These are phyloP conservation scores for Colletotrichum eremochloae DNA, from an alignment of 2,329 filamentous ascomycete species.

Conservation along the genomic window DNA sequence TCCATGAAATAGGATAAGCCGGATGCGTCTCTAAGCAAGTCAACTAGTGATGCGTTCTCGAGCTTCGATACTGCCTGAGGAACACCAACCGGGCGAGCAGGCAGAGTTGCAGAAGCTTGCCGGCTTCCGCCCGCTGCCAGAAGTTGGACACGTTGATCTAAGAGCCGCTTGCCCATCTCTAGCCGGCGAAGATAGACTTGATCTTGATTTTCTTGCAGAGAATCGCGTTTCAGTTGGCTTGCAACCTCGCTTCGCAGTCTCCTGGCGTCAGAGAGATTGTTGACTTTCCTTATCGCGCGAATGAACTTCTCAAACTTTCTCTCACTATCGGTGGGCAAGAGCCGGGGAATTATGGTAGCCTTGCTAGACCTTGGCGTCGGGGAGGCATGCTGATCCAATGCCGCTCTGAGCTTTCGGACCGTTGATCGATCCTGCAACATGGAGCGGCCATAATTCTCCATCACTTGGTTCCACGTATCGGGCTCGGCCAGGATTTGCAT, in stretches of 20 bases:
- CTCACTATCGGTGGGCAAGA: conserved; percentile 88
- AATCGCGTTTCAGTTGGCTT: conserved; percentile 90
- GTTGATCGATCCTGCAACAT: conserved; percentile 96
- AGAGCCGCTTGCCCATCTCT: conserved; percentile 89
- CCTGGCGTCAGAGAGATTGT: conserved; percentile 91
- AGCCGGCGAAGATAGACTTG: conserved; percentile 88
- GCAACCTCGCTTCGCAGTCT: conserved; percentile 92
- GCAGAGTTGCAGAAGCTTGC: conserved; percentile 47
- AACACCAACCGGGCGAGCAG: conserved; percentile 22
- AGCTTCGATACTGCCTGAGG: conserved; percentile 65
- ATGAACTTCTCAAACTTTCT: conserved; percentile 96
- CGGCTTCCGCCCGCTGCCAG: conserved; percentile 77
- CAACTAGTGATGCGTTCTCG: conserved; percentile 81
- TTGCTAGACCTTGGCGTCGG: conserved; percentile 77
- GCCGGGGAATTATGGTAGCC: conserved; percentile 79
- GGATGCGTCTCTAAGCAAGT: conserved; percentile 90
- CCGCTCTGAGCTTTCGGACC: conserved; percentile 90
- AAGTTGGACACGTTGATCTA: conserved; percentile 90
- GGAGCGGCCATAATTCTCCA: conserved; percentile 88
- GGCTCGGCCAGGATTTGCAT: conserved; percentile 87
- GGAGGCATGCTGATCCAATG: conserved; percentile 92
- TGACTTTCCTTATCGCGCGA: conserved; percentile 86
- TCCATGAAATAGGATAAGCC: conserved; percentile 99
- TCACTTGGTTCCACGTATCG: conserved; percentile 96
- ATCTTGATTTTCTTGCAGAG: conserved; percentile 82